Conservation (phyloP, 352 stramenopile species). For the Phytophthora nicotianae region DNA sequence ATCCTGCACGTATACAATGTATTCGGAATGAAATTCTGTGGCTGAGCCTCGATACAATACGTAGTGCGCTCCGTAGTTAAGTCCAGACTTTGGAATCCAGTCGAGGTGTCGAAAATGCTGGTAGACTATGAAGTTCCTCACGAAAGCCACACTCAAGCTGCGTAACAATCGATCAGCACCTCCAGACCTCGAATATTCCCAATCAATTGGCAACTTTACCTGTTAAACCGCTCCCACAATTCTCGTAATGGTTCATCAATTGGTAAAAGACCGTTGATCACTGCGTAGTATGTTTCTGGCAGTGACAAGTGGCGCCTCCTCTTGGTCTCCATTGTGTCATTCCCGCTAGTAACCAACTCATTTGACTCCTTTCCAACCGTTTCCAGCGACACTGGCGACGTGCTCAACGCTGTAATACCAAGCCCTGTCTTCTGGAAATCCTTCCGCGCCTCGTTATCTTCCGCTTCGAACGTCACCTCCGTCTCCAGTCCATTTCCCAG, state of each 20-base stretch:
- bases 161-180: background rate
- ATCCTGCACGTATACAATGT: slow-evolving; percentile 63
- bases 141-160: slow-evolving; percentile 42
- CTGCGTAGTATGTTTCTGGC: slow-evolving; percentile 54
- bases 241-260: slow-evolving; percentile 13
- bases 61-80: slow-evolving; percentile 77
- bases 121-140: slow-evolving; percentile 47
- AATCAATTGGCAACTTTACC: slow-evolving; percentile 30
- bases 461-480: slow-evolving; percentile 27
- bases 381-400: background rate
- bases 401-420: slow-evolving; percentile 18
- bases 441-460: slow-evolving; percentile 21
- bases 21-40: slow-evolving; percentile 70
- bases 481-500: slow-evolving; percentile 4
- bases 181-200: background rate
- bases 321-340: background rate
- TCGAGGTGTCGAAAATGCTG: slow-evolving; percentile 62
- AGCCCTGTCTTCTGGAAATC: slow-evolving; percentile 22
- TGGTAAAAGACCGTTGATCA: slow-evolving; percentile 35
- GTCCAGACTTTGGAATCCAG: slow-evolving; percentile 59
- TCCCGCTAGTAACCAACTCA: background rate
- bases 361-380: slow-evolving; percentile 3
- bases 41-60: slow-evolving; percentile 69
- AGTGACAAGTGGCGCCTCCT: slow-evolving; percentile 44
- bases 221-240: slow-evolving; percentile 47